These are phyloP conservation scores for maize (Zea mays) DNA, from an alignment of 176 grass and related monocot species.

Conservation along the genomic window Zm-B73-REFERENCE-NAM-5.0 NC_050100.1:194374001-194374500, in stretches of 20 bases:
- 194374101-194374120: conserved; percentile 64
- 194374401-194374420: conserved; percentile 14
- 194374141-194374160: conserved; percentile 70
- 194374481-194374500: conserved; percentile 68
- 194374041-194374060: conserved; percentile 66
- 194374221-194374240: conserved; percentile 70
- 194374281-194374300: conserved; percentile 34
- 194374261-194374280: conserved; percentile 27
- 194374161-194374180: conserved; percentile 72
- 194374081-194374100: conserved; percentile 64
- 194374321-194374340: conserved; percentile 36
- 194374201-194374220: conserved; percentile 70
- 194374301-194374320: conserved; percentile 45
- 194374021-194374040: conserved; percentile 77
- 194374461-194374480: neutral
- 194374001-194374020: conserved; percentile 48
- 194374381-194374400: conserved; percentile 24
- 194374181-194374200: conserved; percentile 73
- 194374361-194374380: conserved; percentile 26
- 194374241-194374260: conserved; percentile 52
- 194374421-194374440: conserved; percentile 24
- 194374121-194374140: conserved; percentile 82
- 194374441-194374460: neutral
- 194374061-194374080: conserved; percentile 65
- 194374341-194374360: conserved; percentile 59